These are phyloP conservation scores for Trichoderma citrinoviride DNA, from an alignment of 2,329 filamentous ascomycete genomes.

Conservation along the genomic window DNA sequence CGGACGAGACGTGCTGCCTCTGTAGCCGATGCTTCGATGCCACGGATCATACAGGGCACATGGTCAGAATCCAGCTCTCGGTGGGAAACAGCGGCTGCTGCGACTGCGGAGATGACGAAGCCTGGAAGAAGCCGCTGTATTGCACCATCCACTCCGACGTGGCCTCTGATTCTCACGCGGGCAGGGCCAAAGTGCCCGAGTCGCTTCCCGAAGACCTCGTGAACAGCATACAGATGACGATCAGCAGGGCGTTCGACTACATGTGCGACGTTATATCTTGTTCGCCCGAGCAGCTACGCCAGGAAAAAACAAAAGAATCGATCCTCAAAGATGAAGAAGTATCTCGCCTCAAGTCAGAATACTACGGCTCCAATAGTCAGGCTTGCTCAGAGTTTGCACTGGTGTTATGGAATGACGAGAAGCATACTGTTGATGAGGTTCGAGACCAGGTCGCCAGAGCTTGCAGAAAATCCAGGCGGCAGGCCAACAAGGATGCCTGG, in stretches of 20 bases:
- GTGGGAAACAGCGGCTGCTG: slow-evolving; percentile 93
- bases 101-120: slow-evolving; percentile 94
- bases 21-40: slow-evolving; percentile 94
- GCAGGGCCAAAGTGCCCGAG: slow-evolving; percentile 59
- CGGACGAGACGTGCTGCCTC: slow-evolving; percentile 92
- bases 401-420: slow-evolving; percentile 96
- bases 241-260: slow-evolving; percentile 84
- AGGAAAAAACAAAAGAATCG: slow-evolving; percentile 77
- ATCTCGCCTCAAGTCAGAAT: slow-evolving; percentile 68
- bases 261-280: slow-evolving; percentile 98
- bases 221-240: slow-evolving; percentile 77
- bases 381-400: slow-evolving; percentile 68
- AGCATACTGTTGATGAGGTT: slow-evolving; percentile 92
- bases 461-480: slow-evolving; percentile 68
- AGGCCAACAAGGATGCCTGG: slow-evolving; percentile 72
- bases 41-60: slow-evolving; percentile 90
- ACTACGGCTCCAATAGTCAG: slow-evolving; percentile 61
- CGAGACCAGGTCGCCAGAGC: slow-evolving; percentile 85
- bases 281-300: slow-evolving; percentile 88
- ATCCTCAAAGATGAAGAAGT: slow-evolving; percentile 78
- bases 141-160: slow-evolving; percentile 86
- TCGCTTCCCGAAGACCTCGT: slow-evolving; percentile 72
- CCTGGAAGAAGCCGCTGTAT: slow-evolving; percentile 82
- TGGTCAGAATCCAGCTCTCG: slow-evolving; percentile 84
- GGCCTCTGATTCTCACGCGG: slow-evolving; percentile 50